These are phyloP conservation scores for Iris macrosiphon DNA, from an alignment of 106 monocot genomes.

Conservation along the genomic window DNA sequence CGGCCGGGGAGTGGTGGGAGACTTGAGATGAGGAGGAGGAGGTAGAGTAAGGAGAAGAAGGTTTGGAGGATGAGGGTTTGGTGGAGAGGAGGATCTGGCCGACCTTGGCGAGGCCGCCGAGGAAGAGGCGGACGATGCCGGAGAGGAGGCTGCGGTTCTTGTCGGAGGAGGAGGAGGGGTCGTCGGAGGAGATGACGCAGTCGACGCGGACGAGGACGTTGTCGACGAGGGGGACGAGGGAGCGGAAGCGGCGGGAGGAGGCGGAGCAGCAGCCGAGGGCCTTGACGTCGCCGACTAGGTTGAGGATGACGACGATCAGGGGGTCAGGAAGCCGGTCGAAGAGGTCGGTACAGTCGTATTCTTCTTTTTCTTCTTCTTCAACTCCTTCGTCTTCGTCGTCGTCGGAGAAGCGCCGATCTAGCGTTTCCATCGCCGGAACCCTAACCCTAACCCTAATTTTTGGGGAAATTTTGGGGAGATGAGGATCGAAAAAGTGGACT, in stretches of 20 bases:
- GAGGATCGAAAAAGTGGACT: too few species aligned
- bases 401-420: not conserved
- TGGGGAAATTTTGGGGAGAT: too few species aligned
- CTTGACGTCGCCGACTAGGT: conserved; percentile 71
- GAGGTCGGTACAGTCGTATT: too few species aligned
- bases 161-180: conserved; percentile 3
- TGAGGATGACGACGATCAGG: conserved; percentile 56
- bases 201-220: conserved; percentile 71
- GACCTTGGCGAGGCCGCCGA: conserved; percentile 36
- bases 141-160: conserved; percentile 48
- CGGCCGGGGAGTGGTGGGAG: conserved; percentile 72
- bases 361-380: conserved; percentile 13
- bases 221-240: conserved; percentile 55
- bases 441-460: too few species aligned
- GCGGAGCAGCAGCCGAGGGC: conserved; percentile 71
- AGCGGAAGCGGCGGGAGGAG: conserved; percentile 65
- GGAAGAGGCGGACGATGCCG: conserved; percentile 37
- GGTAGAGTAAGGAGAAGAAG: not conserved
- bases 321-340: conserved; percentile 86
- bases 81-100: conserved; percentile 36
- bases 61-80: not conserved
- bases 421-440: too few species aligned
- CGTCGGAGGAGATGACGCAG: conserved; percentile 70
- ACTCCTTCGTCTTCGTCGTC: not conserved
- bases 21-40: conserved; percentile 22